Evolutionary conservation across 106 monocot species (phyloP).

Genomic region (Xerophyta viscosa): DNA sequence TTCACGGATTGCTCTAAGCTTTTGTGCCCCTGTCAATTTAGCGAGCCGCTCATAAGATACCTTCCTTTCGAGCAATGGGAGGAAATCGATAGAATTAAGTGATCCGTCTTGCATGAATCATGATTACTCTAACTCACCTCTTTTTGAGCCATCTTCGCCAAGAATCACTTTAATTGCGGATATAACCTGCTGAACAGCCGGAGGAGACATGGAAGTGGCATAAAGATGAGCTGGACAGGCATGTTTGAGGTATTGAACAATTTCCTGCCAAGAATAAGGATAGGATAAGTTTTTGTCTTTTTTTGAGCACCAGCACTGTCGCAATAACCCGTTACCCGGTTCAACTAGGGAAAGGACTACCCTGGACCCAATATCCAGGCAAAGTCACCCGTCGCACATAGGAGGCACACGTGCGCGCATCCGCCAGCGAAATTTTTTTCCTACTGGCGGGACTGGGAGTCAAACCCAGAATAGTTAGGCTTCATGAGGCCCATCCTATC

Average conservation of each 20-base stretch:
- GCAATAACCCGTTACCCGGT: no score
- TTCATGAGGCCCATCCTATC: no score
- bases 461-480: no score
- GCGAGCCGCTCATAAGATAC: neutral
- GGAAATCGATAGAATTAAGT: neutral
- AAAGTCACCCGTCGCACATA: no score
- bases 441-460: no score
- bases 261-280: constrained; percentile 40
- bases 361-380: no score
- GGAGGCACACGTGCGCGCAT: no score
- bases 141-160: constrained; percentile 74
- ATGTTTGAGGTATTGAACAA: constrained; percentile 55
- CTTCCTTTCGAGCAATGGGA: no score
- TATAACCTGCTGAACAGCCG: constrained; percentile 76
- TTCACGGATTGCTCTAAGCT: constrained; percentile 69
- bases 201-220: constrained; percentile 84
- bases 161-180: constrained; percentile 69
- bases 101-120: neutral
- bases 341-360: no score
- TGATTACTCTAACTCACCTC: constrained; percentile 50
- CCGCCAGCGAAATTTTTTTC: no score
- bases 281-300: no score
- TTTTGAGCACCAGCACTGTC: no score
- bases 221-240: constrained; percentile 76
- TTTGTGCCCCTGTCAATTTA: constrained; percentile 41